These are phyloP conservation scores for Canariomyces notabilis DNA, from an alignment of 2,329 filamentous ascomycete species.

Conservation along the genomic window DNA sequence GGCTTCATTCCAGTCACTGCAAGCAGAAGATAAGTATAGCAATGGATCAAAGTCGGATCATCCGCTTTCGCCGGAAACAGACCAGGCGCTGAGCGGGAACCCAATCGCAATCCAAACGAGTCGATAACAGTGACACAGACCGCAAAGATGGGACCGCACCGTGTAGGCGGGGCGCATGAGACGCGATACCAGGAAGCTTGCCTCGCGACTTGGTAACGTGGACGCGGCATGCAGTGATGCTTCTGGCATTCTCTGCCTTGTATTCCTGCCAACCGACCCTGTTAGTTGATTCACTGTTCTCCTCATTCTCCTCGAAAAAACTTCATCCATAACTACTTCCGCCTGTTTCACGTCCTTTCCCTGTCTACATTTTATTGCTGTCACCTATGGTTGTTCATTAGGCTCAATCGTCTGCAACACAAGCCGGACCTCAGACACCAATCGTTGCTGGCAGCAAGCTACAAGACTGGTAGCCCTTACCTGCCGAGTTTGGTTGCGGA, in stretches of 20 bases:
- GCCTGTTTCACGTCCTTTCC: slow-evolving; percentile 9
- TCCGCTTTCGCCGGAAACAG: slow-evolving; percentile 7
- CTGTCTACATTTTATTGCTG: slow-evolving; percentile 1
- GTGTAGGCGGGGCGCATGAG: slow-evolving; percentile 5
- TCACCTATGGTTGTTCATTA: slow-evolving; percentile 8
- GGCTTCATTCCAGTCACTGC: background rate
- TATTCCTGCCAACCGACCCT: slow-evolving; percentile 8
- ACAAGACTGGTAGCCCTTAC: background rate
- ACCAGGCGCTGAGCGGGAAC: background rate
- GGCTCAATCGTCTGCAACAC: slow-evolving; percentile 12
- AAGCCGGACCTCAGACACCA: slow-evolving; percentile 10
- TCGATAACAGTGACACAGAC: slow-evolving; percentile 9
- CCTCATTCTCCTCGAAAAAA: background rate
- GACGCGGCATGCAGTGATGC: slow-evolving; percentile 8
- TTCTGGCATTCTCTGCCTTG: slow-evolving; percentile 1
- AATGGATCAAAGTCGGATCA: background rate
- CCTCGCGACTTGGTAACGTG: slow-evolving; percentile 4
- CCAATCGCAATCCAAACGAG: slow-evolving; percentile 3
- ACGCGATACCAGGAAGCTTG: slow-evolving; percentile 2
- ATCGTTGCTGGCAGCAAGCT: slow-evolving; percentile 12
- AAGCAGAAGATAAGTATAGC: background rate
- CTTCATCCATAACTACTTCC: background rate
- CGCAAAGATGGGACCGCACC: slow-evolving; percentile 4
- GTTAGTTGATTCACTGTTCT: too few species aligned
- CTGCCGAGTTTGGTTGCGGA: slow-evolving; percentile 21